Conservation (phyloP, 345 rosid genomes). For the Eucalyptus rudis region DNA sequence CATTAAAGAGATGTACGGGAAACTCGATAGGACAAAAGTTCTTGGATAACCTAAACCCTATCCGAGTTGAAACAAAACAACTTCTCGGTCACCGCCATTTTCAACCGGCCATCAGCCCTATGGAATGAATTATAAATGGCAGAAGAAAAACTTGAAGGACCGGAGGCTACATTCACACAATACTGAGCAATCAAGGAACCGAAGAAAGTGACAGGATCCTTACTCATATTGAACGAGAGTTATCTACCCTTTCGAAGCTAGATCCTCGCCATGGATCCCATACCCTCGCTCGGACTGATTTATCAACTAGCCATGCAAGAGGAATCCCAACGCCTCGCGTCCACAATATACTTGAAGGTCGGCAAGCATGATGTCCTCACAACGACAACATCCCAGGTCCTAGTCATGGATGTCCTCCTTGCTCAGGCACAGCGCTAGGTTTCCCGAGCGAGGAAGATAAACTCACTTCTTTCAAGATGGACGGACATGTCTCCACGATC, state of each 20-base stretch:
- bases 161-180: background rate
- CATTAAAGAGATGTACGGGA: too few species aligned
- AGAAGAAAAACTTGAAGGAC: background rate
- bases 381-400: background rate
- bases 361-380: background rate
- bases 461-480: background rate
- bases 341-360: background rate
- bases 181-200: background rate
- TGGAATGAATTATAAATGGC: background rate
- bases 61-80: too few species aligned
- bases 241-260: too few species aligned
- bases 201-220: too few species aligned
- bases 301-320: background rate
- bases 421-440: background rate
- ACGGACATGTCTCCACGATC: background rate
- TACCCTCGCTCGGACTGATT: fast-evolving
- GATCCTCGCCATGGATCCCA: background rate
- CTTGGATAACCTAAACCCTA: too few species aligned
- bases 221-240: background rate
- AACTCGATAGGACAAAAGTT: too few species aligned
- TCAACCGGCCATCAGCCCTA: too few species aligned
- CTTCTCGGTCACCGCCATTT: too few species aligned
- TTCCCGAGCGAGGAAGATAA: background rate
- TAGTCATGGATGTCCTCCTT: background rate
- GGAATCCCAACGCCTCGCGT: background rate